Conservation (phyloP, 352 stramenopile species). For the Phytopythium sindhum region DNA sequence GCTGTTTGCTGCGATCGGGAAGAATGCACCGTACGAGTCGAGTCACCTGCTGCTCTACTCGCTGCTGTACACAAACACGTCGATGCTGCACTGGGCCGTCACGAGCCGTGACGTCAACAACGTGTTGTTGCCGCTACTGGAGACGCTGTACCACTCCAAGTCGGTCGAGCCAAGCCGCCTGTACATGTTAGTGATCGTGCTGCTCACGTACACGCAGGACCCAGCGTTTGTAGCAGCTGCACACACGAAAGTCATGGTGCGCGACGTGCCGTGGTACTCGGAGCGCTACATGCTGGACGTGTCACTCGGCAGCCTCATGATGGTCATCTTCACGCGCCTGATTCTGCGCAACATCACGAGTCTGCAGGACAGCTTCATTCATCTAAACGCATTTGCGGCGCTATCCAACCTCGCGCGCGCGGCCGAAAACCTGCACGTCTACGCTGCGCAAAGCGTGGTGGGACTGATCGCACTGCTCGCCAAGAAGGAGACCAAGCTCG, state of each 20-base stretch:
- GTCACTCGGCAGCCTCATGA: conserved; percentile 68
- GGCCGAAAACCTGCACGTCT: conserved; percentile 70
- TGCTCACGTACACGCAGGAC: conserved; percentile 70
- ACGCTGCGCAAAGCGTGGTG: conserved; percentile 68
- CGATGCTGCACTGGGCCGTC: conserved; percentile 47
- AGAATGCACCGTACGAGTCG: conserved; percentile 56
- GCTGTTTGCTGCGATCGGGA: conserved; percentile 48
- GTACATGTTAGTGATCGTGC: conserved; percentile 70
- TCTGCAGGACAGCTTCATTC: conserved; percentile 78
- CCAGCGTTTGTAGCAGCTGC: conserved; percentile 51
- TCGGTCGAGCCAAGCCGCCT: conserved; percentile 59
- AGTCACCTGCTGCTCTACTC: conserved; percentile 76
- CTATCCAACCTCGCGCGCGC: conserved; percentile 73
- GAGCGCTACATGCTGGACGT: conserved; percentile 78
- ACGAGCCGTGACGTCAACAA: conserved; percentile 38
- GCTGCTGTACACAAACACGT: conserved; percentile 58
- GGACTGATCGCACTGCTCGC: conserved; percentile 64
- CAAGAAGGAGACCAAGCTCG: conserved; percentile 71
- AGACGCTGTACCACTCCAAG: conserved; percentile 67
- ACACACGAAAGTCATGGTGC: conserved; percentile 58
- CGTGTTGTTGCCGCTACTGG: conserved; percentile 60
- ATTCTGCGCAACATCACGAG: conserved; percentile 79
- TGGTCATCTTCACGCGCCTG: conserved; percentile 75
- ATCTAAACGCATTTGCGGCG: conserved; percentile 67
- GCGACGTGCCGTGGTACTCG: conserved; percentile 70